Evolutionary conservation across 345 rosid genomes (phyloP), one percentile per base, ranked within the genome.

Genomic region (Theobroma cacao): DNA sequence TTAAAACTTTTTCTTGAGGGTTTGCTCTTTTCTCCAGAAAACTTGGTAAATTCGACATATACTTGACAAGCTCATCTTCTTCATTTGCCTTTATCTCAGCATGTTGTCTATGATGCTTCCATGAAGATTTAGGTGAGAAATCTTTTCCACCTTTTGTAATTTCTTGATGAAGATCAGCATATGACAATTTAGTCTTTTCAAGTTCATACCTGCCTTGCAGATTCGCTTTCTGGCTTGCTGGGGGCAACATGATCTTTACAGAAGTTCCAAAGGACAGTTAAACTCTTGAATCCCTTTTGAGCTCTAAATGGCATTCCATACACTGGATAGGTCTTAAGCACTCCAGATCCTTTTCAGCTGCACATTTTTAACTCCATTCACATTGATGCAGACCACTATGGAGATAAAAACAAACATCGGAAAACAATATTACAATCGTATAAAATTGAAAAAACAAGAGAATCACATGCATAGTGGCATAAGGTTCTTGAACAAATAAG

Each of bases 31-130:
- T 85, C 90, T 90, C 91, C 80, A 93, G 85, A 89, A 86, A 96
- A 86, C 87, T 87, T 5, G 99, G 98, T 84, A 96, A 79, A 65
- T 88, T 88, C 0, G 98, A 92, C 99, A 96, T 94, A 82, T 90
- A 89, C 89, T 89, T 93, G 28, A 96, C 94, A 75, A 93, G 90
- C 90, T 94, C 99, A 22, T 85, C 90, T 75, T 91, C 97, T 59
- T 77, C 78, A 8, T 36, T 68, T 31, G 58, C 34, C 50, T 82
- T 74, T 77, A 80, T 82, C 68, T 79, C 74, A 40, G 76, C 71
- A 47, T 67, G 55, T 4, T 77, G 81, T 74, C 81, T 88, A 26
- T 75, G 74, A 31, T 80, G 82, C 73, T 79, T 82, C 75, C 75
- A 34, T 33, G 77, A 80, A 45, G 84, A 75, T 72, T 77, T 77